These are phyloP conservation scores for Ceratobasidium sp. DNA, from an alignment of 1,284 basidiomycete genomes.

Conservation along the genomic window DNA sequence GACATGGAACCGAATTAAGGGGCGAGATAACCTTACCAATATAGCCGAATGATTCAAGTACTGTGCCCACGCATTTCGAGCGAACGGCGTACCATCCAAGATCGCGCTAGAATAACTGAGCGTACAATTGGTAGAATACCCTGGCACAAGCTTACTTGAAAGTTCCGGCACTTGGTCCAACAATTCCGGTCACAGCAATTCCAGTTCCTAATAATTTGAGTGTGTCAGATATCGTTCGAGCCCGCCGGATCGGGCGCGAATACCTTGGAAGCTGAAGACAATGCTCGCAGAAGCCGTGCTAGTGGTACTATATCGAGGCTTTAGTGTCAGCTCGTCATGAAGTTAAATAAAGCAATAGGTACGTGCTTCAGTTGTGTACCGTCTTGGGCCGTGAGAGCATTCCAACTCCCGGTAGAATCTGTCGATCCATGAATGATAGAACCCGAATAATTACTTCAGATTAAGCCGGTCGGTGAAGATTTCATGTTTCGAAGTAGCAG, in stretches of 20 bases:
- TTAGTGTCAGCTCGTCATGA: neutral
- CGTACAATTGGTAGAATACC: neutral
- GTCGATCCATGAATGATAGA: neutral
- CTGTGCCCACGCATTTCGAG: slow-evolving; percentile 3
- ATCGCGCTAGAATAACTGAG: neutral
- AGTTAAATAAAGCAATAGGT: neutral
- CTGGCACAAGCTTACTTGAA: neutral
- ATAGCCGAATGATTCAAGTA: neutral
- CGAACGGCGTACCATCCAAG: neutral
- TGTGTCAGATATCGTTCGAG: neutral
- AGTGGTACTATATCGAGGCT: neutral
- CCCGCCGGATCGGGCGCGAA: neutral
- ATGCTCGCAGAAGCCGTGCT: slow-evolving; percentile 12
- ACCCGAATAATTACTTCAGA: slow-evolving; percentile 4
- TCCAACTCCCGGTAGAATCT: neutral
- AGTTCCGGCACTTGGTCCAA: neutral
- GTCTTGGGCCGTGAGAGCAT: neutral
- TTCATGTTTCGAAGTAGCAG: neutral
- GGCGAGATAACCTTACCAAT: neutral
- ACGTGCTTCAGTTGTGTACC: neutral
- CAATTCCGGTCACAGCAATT: neutral
- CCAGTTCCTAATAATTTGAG: neutral
- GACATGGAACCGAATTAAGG: neutral
- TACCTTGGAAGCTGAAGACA: slow-evolving; percentile 5
- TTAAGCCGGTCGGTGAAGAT: neutral